Evolutionary conservation across 176 grass and related monocot genomes (phyloP).

Genomic region (Eragrostis curvula): DNA sequence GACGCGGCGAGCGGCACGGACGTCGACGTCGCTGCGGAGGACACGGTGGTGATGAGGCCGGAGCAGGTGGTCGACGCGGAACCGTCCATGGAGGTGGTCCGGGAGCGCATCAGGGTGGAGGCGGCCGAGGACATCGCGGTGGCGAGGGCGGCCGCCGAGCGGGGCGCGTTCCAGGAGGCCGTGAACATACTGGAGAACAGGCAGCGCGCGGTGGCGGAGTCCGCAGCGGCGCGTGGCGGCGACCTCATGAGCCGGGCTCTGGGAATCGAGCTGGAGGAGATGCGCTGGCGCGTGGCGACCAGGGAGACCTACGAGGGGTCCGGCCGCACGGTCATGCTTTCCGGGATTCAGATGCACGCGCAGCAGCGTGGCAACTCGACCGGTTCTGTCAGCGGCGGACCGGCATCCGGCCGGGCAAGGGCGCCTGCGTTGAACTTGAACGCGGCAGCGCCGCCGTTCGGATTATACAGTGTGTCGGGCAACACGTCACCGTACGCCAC

Average conservation of each 20-base stretch:
- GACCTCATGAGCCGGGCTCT: constrained; percentile 20
- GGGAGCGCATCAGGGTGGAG: constrained; percentile 45
- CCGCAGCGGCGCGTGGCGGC: neutral
- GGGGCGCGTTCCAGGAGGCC: constrained; percentile 32
- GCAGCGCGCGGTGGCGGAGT: constrained; percentile 28
- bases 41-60: constrained; percentile 30
- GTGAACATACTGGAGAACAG: constrained; percentile 46
- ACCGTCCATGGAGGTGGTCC: constrained; percentile 40
- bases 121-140: constrained; percentile 47
- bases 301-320: constrained; percentile 23
- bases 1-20: constrained; percentile 24
- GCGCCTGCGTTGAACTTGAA: no score
- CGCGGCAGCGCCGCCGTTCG: no score
- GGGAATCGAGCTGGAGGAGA: constrained; percentile 30
- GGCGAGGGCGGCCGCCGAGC: constrained; percentile 53
- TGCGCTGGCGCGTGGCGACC: constrained; percentile 36
- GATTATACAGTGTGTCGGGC: no score
- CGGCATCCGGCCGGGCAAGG: no score
- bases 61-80: constrained; percentile 3
- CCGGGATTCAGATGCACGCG: constrained; percentile 36
- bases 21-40: constrained; percentile 34
- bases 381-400: no score
- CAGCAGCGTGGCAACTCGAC: constrained; percentile 42
- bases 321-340: constrained; percentile 46
- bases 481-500: no score